Evolutionary conservation across 208 protist genomes (phyloP).

Genomic region (Polymyxa betae): DNA sequence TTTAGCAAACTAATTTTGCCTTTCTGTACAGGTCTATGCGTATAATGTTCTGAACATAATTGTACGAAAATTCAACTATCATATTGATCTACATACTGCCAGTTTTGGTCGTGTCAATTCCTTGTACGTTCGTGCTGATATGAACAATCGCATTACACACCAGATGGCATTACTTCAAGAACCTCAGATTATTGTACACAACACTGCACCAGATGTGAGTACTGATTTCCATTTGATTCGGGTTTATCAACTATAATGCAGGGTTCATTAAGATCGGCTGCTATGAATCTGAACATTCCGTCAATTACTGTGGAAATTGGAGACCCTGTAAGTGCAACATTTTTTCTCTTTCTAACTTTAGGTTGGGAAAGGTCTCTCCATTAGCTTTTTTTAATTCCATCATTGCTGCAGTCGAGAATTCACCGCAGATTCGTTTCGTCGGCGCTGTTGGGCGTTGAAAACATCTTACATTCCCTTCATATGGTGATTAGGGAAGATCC

Average conservation of each 20-base stretch:
- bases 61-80: constrained; percentile 66
- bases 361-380: too few relatives aligned
- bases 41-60: constrained; percentile 62
- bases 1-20: too few relatives aligned
- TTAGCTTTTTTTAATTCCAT: too few relatives aligned
- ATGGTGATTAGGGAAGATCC: constrained; percentile 60
- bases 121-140: constrained; percentile 69
- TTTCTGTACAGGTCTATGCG: too few relatives aligned
- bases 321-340: too few relatives aligned
- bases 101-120: constrained; percentile 66
- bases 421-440: constrained; percentile 61
- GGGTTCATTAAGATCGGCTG: constrained; percentile 64
- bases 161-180: constrained; percentile 66
- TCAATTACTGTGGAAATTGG: constrained; percentile 70
- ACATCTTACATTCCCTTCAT: constrained; percentile 63
- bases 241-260: background rate
- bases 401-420: constrained; percentile 52
- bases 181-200: constrained; percentile 70
- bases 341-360: too few relatives aligned
- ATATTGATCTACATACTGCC: constrained; percentile 69
- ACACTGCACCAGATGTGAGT: constrained; percentile 66
- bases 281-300: constrained; percentile 57
- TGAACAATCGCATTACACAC: constrained; percentile 56
- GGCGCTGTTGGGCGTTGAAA: constrained; percentile 64
- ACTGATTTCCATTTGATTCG: background rate